A percentile compares a stretch with the other conserved stretches of the same genome.
Evolutionary conservation across 495 filamentous ascomycete species (phyloP).

Genomic region (Aspergillus saccharolyticus): DNA sequence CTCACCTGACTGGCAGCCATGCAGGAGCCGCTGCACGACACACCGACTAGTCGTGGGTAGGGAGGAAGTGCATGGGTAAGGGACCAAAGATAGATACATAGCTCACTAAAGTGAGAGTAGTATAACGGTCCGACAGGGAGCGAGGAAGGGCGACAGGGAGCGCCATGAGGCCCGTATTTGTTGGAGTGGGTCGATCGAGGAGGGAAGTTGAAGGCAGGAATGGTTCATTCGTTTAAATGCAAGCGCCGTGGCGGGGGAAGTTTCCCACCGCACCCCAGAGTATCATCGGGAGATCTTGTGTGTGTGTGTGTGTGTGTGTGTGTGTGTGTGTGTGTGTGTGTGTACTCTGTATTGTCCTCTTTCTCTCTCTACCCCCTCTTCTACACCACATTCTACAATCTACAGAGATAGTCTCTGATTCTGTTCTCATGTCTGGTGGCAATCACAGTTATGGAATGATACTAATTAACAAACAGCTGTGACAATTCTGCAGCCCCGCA

Average conservation of each 20-base stretch:
- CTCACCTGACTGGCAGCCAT: conserved; percentile 12
- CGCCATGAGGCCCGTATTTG: neutral
- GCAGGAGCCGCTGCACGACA: conserved; percentile 8
- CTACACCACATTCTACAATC: too few species aligned
- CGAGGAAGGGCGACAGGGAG: neutral
- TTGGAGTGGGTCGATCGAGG: neutral
- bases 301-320: too few species aligned
- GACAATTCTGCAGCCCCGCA: neutral
- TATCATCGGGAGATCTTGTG: neutral
- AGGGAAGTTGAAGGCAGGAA: neutral
- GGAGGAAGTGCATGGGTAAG: neutral
- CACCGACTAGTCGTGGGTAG: neutral
- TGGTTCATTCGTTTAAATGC: conserved; percentile 9
- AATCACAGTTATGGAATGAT: neutral
- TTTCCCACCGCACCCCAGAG: neutral
- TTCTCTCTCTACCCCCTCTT: too few species aligned
- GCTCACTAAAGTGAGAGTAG: too few species aligned
- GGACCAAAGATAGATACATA: neutral
- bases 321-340: neutral
- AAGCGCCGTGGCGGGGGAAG: conserved; percentile 24
- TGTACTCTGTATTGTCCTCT: too few species aligned
- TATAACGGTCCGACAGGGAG: conserved; percentile 1
- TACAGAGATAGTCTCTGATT: too few species aligned
- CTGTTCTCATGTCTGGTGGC: too few species aligned
- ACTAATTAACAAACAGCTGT: neutral